Evolutionary conservation across 1,284 basidiomycete species (phyloP), one percentile per base, ranked within the genome.

Genomic region (Malassezia psittaci): DNA sequence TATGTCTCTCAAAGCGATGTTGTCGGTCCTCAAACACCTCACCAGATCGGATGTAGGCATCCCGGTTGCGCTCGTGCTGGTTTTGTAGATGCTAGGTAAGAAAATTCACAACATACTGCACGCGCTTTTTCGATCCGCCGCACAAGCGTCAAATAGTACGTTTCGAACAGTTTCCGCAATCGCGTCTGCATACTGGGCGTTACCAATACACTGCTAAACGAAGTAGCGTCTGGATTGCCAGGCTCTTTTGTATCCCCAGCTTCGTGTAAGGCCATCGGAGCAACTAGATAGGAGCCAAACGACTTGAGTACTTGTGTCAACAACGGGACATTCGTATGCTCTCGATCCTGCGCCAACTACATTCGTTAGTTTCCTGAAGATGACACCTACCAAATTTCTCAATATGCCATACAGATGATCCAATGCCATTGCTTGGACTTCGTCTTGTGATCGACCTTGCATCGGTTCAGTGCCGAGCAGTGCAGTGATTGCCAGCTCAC

Each of bases 11-110:
- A 74, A 96, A 98, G 12, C 86, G 88, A 76, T 98, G 90, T 74
- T 96, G 90, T 16, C 94, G 84, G 76, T 99, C 94, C 74, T 99
- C 94, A 66, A 99, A 98, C 63, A 99, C 96, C 77, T 98, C 91
- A 21, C 93, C 93, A 0, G 90, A 96, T 37, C 89, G 87, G 68
- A 98, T 96, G 75, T 98, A 98, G 54, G 93, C 94, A 78, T 98
- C 93, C 69, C 96, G 91, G 66, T 98, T 98, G 48, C 86, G 82
- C 63, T 85, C 84, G 73, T 98, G 94, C 77, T 96, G 90, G 61
- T 96, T 90, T 82, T 96, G 88, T 40, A 99, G 79, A 18, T 10
- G 43, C 43, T 45, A 34, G n/a, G 24, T 45, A 15, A 45, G 43
- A 24, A 3, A 11, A 8, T 13, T 1, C 10, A 45, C 7, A 29